Conservation (phyloP, 306 rosid genomes). For the Gastrolobium villosum region DNA sequence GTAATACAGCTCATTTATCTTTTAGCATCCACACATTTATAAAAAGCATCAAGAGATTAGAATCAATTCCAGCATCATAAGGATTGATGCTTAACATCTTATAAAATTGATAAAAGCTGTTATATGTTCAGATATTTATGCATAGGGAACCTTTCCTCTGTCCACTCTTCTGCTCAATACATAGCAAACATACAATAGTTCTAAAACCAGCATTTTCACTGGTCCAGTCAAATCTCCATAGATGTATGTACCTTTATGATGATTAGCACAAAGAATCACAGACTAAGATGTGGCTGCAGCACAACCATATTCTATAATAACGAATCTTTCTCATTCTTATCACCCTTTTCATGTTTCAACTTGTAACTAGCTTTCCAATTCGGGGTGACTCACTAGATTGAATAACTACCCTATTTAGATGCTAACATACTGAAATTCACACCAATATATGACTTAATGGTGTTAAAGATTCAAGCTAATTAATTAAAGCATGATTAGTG, state of each 20-base stretch:
- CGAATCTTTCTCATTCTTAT: not conserved
- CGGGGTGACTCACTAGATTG: not conserved
- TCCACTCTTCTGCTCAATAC: constrained; percentile 17
- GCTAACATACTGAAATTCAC: constrained; percentile 8
- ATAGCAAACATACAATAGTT: not conserved
- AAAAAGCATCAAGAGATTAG: constrained; percentile 34
- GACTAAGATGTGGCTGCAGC: not conserved
- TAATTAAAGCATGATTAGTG: not conserved
- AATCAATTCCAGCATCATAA: constrained; percentile 45
- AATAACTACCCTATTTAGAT: not conserved
- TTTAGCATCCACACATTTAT: not conserved
- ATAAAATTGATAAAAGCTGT: not conserved
- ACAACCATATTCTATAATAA: not conserved
- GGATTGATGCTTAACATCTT: constrained; percentile 49
- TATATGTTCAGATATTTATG: constrained; percentile 29
- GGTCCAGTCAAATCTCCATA: constrained; percentile 33
- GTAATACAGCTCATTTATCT: constrained; percentile 29
- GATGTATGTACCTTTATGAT: constrained; percentile 13
- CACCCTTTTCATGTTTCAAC: not conserved
- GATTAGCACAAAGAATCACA: not conserved
- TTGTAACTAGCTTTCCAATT: constrained; percentile 8
- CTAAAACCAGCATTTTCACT: constrained; percentile 14
- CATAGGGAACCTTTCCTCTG: constrained; percentile 43
- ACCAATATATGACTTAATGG: not conserved
- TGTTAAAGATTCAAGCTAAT: not conserved